These are phyloP conservation scores for Corchorus olitorius DNA, from an alignment of 345 rosid genomes.

Conservation along the genomic window DNA sequence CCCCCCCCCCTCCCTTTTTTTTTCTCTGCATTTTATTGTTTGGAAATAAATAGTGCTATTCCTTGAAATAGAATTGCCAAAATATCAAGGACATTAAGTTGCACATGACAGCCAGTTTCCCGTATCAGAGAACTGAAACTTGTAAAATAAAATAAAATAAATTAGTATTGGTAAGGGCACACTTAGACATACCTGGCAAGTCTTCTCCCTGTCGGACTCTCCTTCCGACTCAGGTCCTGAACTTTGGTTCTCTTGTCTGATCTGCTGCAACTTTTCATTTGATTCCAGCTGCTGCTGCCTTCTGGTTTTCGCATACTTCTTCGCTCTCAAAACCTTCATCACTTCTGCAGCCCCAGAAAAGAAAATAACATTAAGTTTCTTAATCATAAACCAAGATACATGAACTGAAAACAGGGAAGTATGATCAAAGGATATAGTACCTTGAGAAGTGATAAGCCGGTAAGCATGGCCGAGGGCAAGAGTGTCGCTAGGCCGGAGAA, in stretches of 20 bases:
- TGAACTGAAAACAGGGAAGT: no score
- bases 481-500: slow-evolving; percentile 79
- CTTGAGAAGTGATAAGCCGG: slow-evolving; percentile 90
- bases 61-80: neutral
- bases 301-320: slow-evolving; percentile 73
- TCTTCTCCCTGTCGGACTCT: slow-evolving; percentile 23
- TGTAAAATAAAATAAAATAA: neutral
- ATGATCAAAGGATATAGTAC: slow-evolving; percentile 30
- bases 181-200: slow-evolving; percentile 27
- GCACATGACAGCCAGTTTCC: neutral
- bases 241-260: slow-evolving; percentile 32
- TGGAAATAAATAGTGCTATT: neutral
- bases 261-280: slow-evolving; percentile 35
- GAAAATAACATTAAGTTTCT: neutral
- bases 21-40: neutral
- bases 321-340: slow-evolving; percentile 77
- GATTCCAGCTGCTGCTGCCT: slow-evolving; percentile 54
- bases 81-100: neutral
- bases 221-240: slow-evolving; percentile 31
- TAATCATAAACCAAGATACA: neutral
- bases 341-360: slow-evolving; percentile 56
- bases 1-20: no score
- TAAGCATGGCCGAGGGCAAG: slow-evolving; percentile 96
- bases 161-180: neutral
- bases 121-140: neutral